Evolutionary conservation across 2,329 filamentous ascomycete species (phyloP).

Genomic region (Diaporthe ampelina): DNA sequence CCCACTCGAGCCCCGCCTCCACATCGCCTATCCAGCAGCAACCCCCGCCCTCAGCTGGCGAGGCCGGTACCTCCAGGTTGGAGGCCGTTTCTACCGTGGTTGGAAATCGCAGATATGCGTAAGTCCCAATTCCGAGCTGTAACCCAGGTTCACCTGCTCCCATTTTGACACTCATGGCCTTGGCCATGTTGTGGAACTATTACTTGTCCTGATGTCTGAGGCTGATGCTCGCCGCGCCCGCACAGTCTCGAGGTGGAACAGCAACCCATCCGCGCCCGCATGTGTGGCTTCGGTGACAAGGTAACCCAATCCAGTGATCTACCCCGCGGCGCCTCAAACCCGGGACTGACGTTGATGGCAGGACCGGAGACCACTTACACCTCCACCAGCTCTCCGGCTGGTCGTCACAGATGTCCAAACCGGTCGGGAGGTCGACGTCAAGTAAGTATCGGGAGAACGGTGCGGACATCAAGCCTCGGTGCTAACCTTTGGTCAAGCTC

Average conservation of each 20-base stretch:
- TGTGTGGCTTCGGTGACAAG: constrained; percentile 99
- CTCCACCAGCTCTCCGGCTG: constrained; percentile 90
- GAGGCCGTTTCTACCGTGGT: constrained; percentile 40
- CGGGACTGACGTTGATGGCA: constrained; percentile 53
- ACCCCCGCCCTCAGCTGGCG: constrained; percentile 12
- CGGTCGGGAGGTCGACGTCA: constrained; percentile 85
- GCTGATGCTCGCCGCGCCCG: background rate
- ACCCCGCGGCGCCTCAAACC: constrained; percentile 4
- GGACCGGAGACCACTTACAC: constrained; percentile 96
- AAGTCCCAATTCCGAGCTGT: background rate
- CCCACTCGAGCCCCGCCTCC: constrained; percentile 34
- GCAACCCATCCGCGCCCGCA: constrained; percentile 91
- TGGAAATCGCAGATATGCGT: constrained; percentile 39
- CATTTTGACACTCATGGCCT: background rate
- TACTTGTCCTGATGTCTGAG: constrained; percentile 17
- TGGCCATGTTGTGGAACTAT: constrained; percentile 3
- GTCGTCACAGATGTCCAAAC: constrained; percentile 82
- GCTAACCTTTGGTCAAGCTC: constrained; percentile 34
- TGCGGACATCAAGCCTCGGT: constrained; percentile 36
- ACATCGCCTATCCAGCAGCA: constrained; percentile 35
- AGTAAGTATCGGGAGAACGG: constrained; percentile 66
- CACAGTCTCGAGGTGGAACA: constrained; percentile 83
- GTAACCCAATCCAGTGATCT: constrained; percentile 60
- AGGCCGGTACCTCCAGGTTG: constrained; percentile 18
- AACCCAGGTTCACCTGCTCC: background rate